A percentile compares a stretch with the other conserved stretches of the same genome.
These are phyloP conservation scores for Penicillium vulpinum DNA, from an alignment of 2,329 filamentous ascomycete genomes.

Conservation along the genomic window DNA sequence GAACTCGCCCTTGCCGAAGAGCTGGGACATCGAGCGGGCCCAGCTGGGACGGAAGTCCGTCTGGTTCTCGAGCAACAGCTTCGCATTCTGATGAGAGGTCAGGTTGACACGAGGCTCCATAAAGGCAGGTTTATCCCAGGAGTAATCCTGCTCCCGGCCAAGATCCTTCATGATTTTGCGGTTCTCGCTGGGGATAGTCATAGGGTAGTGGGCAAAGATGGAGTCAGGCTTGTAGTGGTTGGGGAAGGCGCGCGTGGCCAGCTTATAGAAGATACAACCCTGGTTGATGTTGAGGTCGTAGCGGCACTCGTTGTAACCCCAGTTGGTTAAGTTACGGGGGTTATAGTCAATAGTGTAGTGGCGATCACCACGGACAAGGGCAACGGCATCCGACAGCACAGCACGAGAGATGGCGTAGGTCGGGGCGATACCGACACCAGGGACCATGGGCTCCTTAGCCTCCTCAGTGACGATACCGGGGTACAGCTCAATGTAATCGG, in stretches of 20 bases:
- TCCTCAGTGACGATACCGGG: constrained; percentile 76
- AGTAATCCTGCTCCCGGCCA: constrained; percentile 67
- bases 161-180: constrained; percentile 67
- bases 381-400: constrained; percentile 74
- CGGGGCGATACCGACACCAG: constrained; percentile 72
- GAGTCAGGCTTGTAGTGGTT: constrained; percentile 75
- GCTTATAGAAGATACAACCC: constrained; percentile 81
- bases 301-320: constrained; percentile 74
- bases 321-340: constrained; percentile 74
- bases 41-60: constrained; percentile 65
- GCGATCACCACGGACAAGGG: constrained; percentile 74
- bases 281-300: constrained; percentile 74
- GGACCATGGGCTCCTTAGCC: constrained; percentile 70
- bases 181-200: constrained; percentile 71
- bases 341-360: constrained; percentile 79
- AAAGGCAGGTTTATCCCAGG: constrained; percentile 62
- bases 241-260: constrained; percentile 77
- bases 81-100: constrained; percentile 61
- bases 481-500: constrained; percentile 78
- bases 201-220: constrained; percentile 76
- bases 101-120: constrained; percentile 57
- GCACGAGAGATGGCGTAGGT: constrained; percentile 76
- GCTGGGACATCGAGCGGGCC: constrained; percentile 62
- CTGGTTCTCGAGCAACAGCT: constrained; percentile 61
- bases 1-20: constrained; percentile 60